Conservation (phyloP, 495 filamentous ascomycete species). For the Zalerion maritima region DNA sequence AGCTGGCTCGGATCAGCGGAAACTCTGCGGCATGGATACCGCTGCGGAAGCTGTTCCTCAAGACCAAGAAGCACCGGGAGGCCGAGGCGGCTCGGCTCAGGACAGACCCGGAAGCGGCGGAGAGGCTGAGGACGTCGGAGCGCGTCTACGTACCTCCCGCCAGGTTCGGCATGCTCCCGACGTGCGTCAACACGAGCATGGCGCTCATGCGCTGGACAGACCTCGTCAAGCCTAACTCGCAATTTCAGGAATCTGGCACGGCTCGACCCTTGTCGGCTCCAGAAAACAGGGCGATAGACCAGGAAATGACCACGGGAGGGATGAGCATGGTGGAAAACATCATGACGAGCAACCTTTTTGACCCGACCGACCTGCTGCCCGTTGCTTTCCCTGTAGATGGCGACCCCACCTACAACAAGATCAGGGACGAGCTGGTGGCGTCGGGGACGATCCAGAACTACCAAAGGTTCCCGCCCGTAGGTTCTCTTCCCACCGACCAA, state of each 20-base stretch:
- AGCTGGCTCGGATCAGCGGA: slow-evolving; percentile 29
- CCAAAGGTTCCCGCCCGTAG: too few species aligned
- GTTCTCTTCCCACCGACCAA: too few species aligned
- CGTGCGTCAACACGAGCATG: slow-evolving; percentile 16
- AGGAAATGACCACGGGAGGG: neutral
- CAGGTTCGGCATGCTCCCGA: slow-evolving; percentile 23
- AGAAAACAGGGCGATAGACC: neutral
- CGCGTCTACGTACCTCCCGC: slow-evolving; percentile 17
- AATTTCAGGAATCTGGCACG: neutral
- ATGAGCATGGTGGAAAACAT: slow-evolving; percentile 2
- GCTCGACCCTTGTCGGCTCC: neutral
- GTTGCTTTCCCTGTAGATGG: slow-evolving; percentile 2
- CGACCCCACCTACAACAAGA: slow-evolving; percentile 7
- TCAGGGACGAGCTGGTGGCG: too few species aligned
- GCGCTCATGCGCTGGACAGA: slow-evolving; percentile 29
- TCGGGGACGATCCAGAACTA: too few species aligned
- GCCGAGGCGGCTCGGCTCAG: slow-evolving; percentile 29
- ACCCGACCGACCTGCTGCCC: slow-evolving; percentile 1
- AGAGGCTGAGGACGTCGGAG: slow-evolving; percentile 25
- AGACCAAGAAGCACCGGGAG: slow-evolving; percentile 41
- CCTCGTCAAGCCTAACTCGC: slow-evolving; percentile 22
- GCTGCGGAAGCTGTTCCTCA: slow-evolving; percentile 54
- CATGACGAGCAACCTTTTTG: slow-evolving; percentile 6
- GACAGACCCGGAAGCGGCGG: slow-evolving; percentile 25
- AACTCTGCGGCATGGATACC: slow-evolving; percentile 61